Evolutionary conservation across 352 stramenopile species (phyloP), one percentile per base, ranked within the genome.

Genomic region (Sclerospora graminicola): DNA sequence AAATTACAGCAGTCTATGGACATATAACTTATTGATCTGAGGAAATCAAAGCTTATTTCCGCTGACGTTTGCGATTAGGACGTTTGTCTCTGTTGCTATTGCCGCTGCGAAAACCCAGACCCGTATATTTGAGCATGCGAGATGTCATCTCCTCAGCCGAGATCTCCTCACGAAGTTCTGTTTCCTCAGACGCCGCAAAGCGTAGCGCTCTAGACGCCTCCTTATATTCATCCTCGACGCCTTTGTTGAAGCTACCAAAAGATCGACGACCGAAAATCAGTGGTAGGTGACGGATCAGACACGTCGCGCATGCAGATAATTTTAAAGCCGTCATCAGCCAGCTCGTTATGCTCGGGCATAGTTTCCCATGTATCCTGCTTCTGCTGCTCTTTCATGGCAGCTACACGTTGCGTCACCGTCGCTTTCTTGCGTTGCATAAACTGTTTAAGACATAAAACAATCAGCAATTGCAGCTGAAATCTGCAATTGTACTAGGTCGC

Each of bases 371-470:
- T 69, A 45, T 88, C 66, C 37, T 84, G 61, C 41, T 72, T 66
- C 45, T 76, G 61, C 49, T 78, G 63, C 45, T 76, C 56, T 44
- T 76, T 51, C 5, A 76, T 55, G 4, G 71, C 66, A 6, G 63
- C 63, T 32, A 67, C 60, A 39, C 76, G 71, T 31, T 82, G 60
- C 33, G 64, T 60, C 4, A 77, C 71, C 4, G 67, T 61, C 42
- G 65, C 69, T 48, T 80, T 83, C 60, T 91, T 91, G 31, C 79
- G 74, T 42, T 91, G 79, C 79, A 91, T 91, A 41, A 91, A 91
- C 79, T 89, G 56, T 15, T 36, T 6, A 11, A 16, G 23, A 10
- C 19, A 35, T 30, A 11, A 48, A 9, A 1, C 36, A n/a, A 47
- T 5, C 16, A 34, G 34, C 44, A 49, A 27, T 35, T 11, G n/a